Evolutionary conservation across 331 rosid species (phyloP).

Genomic region (Cucumis variabilis): DNA sequence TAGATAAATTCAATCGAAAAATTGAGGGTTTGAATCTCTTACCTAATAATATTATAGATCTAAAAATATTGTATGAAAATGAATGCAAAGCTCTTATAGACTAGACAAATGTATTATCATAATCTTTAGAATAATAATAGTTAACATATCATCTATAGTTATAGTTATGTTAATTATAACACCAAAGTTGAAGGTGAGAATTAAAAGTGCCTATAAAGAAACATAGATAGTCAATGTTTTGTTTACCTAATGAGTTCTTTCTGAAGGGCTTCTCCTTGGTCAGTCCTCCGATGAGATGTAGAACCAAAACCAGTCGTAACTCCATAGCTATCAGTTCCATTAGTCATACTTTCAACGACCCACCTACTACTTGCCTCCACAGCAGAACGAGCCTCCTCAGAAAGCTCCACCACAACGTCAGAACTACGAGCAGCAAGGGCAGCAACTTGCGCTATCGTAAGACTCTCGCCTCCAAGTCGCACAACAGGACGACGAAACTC

Average conservation of each 20-base stretch:
- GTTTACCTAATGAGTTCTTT: slow-evolving; percentile 75
- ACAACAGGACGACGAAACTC: slow-evolving; percentile 65
- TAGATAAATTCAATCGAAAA: too few species aligned
- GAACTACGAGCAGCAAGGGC: slow-evolving; percentile 50
- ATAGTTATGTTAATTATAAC: too few species aligned
- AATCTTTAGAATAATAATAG: too few species aligned
- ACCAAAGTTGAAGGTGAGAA: too few species aligned
- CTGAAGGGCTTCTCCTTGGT: slow-evolving; percentile 82
- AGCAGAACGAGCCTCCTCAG: slow-evolving; percentile 50
- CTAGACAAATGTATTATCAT: too few species aligned
- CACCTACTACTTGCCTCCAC: slow-evolving; percentile 90
- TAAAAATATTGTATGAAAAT: too few species aligned
- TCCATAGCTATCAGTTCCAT: not conserved
- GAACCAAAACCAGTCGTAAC: slow-evolving; percentile 58
- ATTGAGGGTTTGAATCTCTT: too few species aligned
- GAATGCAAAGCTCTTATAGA: too few species aligned
- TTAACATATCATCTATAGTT: too few species aligned
- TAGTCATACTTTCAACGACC: slow-evolving; percentile 71
- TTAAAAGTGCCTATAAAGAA: too few species aligned
- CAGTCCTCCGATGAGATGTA: slow-evolving; percentile 87
- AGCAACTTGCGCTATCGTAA: slow-evolving; percentile 73
- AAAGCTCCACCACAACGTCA: slow-evolving; percentile 56
- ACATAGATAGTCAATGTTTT: too few species aligned
- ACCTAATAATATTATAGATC: too few species aligned
- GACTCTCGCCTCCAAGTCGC: slow-evolving; percentile 58